phyloP scores from a whole-genome alignment of 2,329 filamentous ascomycete genomes.

The Microascus cirrosus region DNA sequence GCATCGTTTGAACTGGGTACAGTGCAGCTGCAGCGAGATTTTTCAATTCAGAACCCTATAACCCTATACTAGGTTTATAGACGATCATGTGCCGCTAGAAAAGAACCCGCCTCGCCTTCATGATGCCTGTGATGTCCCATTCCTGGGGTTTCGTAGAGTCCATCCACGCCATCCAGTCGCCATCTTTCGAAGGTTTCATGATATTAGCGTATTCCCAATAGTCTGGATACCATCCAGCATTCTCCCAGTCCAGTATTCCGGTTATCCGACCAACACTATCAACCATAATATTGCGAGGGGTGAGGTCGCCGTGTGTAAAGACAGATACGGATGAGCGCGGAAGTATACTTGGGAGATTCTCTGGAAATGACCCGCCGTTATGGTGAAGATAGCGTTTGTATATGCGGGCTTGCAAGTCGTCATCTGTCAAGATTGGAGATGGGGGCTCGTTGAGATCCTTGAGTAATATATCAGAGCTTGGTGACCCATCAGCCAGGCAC shows the following conservation, averaged over 20 bases:
- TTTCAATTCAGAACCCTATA: no score
- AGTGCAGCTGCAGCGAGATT: no score
- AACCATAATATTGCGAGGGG: conserved; percentile 10
- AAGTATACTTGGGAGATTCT: not conserved
- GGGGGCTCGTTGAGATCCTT: not conserved
- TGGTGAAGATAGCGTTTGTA: not conserved
- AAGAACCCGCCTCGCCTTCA: not conserved
- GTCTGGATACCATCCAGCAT: conserved; percentile 6
- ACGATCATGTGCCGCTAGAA: not conserved
- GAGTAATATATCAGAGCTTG: not conserved
- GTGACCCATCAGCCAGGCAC: not conserved
- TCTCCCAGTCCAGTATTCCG: conserved; percentile 10
- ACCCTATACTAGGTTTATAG: no score
- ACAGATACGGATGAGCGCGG: conserved; percentile 5
- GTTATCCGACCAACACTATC: conserved; percentile 8
- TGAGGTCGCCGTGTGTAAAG: conserved; percentile 11
- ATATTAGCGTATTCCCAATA: conserved; percentile 1
- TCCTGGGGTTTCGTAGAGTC: not conserved
- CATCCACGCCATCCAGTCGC: not conserved
- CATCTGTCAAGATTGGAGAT: not conserved
- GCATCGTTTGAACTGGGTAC: no score
- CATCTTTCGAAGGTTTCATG: not conserved
- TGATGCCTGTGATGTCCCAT: conserved; percentile 1
- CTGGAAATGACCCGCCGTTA: not conserved
- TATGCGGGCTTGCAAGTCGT: conserved; percentile 1